phyloP scores from a whole-genome alignment of 345 rosid species.

The Gossypium herbaceum region DNA sequence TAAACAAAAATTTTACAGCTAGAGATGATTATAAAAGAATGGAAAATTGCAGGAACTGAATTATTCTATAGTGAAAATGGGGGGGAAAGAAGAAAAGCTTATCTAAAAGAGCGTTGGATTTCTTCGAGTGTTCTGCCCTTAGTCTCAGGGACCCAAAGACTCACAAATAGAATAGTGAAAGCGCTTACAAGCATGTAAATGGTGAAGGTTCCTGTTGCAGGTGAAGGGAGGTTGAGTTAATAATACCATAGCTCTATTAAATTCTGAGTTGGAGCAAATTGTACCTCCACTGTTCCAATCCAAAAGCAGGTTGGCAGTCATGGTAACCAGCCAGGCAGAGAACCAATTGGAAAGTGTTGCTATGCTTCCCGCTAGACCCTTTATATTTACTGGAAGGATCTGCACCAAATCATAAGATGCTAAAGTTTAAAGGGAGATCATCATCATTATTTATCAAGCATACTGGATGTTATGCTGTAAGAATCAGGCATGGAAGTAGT shows the following conservation, averaged over 20 bases:
- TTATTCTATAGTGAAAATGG: background rate
- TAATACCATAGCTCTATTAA: too few relatives aligned
- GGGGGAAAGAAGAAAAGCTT: constrained; percentile 25
- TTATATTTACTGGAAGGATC: constrained; percentile 90
- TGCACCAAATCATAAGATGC: constrained; percentile 29
- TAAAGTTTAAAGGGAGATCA: background rate
- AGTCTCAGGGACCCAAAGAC: constrained; percentile 88
- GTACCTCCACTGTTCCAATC: constrained; percentile 84
- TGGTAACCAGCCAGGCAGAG: constrained; percentile 52
- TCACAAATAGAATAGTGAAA: constrained; percentile 54
- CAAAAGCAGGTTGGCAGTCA: constrained; percentile 89
- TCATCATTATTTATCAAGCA: background rate
- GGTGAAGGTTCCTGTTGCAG: constrained; percentile 75
- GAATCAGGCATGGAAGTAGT: background rate
- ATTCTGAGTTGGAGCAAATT: too few relatives aligned
- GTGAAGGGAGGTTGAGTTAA: background rate
- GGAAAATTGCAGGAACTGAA: background rate
- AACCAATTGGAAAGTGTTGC: constrained; percentile 90
- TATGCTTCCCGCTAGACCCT: constrained; percentile 88
- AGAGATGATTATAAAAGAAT: background rate
- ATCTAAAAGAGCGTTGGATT: constrained; percentile 84
- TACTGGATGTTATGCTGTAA: background rate
- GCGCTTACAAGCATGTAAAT: constrained; percentile 60
- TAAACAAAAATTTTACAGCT: background rate
- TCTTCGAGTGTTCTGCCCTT: constrained; percentile 89